Base-by-base conservation (phyloP, 2,329 filamentous ascomycete species). In the Zasmidium angulare region DNA sequence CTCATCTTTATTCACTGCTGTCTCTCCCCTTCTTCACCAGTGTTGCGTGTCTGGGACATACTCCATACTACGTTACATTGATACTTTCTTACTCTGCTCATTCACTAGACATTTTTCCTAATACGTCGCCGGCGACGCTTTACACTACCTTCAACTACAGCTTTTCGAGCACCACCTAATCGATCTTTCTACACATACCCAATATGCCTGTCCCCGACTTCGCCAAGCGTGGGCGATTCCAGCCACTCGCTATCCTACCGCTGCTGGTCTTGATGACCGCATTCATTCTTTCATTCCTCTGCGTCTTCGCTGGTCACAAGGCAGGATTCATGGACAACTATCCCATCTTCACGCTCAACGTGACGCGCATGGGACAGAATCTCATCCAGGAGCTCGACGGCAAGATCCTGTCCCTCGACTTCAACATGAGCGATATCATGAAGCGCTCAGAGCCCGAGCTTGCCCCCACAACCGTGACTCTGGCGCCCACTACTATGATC, bases 261-360 rank as follows among this genome's bases (percentile, higher is more conserved):
- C 63, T 71, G 49, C 60, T 69, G 50, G 79, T 81, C 62, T 78
- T 81, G 61, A 76, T 82, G 22, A 79, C 77, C 26, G 82, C 84
- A 2, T 81, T 87, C 46, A 77, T 87, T 20, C 78, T 88, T 47
- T 79, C 80, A 19, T 79, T 87, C 65, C 76, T 87, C 9, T 85
- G 82, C 68, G 76, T 88, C 59, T 86, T 86, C 65, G 85, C 86
- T 1, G 86, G 86, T 40, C 78, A 81, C 40, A 84, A 82, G 66
- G 76, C 75, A 53, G 76, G 75, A 17, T 81, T 86, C 65, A 79
- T 88, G 72, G 79, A 86, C 59, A 75, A 81, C 51, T 84, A 82
- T 60, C 76, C 84, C 57, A 75, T 88, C 47, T 70, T 88, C 47
- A 85, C 82, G 2, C 77, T 87, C 64, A 86, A 86, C 72, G 83